Conservation (phyloP, 305 asterid species). For the Andrographis paniculata region DNA sequence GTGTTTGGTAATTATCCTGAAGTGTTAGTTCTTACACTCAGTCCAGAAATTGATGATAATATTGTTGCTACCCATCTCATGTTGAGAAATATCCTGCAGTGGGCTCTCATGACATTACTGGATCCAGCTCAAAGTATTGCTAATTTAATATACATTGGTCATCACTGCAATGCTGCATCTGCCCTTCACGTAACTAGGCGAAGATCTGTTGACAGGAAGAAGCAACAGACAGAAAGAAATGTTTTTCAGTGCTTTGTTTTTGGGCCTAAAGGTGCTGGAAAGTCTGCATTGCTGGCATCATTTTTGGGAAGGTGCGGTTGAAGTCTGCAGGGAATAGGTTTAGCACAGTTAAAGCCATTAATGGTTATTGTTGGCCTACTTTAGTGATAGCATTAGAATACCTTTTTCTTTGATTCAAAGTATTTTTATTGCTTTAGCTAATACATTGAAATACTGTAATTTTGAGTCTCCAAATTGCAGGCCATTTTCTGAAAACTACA, state of each 20-base stretch:
- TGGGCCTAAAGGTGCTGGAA: slow-evolving; percentile 90
- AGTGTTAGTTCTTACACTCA: too few relatives aligned
- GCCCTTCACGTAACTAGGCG: slow-evolving; percentile 76
- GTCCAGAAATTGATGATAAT: neutral
- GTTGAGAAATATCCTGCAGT: slow-evolving; percentile 53
- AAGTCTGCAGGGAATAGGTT: slow-evolving; percentile 2
- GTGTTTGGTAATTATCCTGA: too few relatives aligned
- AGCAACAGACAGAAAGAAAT: slow-evolving; percentile 69
- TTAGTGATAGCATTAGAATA: too few relatives aligned
- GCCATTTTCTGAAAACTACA: slow-evolving; percentile 71
- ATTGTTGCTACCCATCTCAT: slow-evolving; percentile 27
- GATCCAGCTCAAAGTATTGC: slow-evolving; percentile 87
- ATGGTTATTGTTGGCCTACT: slow-evolving; percentile 6
- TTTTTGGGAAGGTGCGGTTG: slow-evolving; percentile 70
- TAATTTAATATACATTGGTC: slow-evolving; percentile 85
- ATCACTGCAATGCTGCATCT: slow-evolving; percentile 67
- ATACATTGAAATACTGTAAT: too few relatives aligned
- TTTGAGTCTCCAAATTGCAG: slow-evolving; percentile 34
- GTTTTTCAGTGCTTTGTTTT: slow-evolving; percentile 88
- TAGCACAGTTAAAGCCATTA: slow-evolving; percentile 5
- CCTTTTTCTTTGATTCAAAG: too few relatives aligned
- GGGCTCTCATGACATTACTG: slow-evolving; percentile 93
- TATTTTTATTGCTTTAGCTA: too few relatives aligned
- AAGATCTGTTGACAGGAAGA: slow-evolving; percentile 64
- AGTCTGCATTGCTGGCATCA: slow-evolving; percentile 67